Conservation (phyloP, 768 basidiomycete species). For the Serendipita sp. region DNA sequence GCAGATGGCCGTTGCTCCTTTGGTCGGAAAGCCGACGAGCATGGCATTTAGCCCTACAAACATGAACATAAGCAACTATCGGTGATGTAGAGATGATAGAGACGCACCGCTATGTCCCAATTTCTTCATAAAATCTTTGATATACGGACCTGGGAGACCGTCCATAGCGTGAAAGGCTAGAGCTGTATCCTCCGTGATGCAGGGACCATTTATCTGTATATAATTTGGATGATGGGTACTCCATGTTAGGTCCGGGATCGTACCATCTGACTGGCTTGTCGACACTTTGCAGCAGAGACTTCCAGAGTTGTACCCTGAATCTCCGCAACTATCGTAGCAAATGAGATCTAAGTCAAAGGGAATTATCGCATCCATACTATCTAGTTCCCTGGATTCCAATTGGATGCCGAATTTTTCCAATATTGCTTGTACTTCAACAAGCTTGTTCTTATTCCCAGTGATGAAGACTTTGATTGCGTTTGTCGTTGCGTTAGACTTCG, state of each 20-base stretch:
- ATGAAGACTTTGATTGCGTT: conserved; percentile 56
- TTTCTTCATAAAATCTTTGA: conserved; percentile 77
- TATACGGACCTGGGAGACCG: conserved; percentile 92
- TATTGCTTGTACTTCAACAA: conserved; percentile 77
- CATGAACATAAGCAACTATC: neutral
- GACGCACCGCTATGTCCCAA: conserved; percentile 68
- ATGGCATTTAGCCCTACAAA: conserved; percentile 60
- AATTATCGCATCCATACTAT: conserved; percentile 38
- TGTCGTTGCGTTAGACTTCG: neutral
- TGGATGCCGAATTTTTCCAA: conserved; percentile 49
- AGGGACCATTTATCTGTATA: conserved; percentile 33
- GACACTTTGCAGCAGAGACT: conserved; percentile 77
- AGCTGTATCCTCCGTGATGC: conserved; percentile 86
- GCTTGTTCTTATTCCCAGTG: conserved; percentile 87
- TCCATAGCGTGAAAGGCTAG: conserved; percentile 78
- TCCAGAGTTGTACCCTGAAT: conserved; percentile 87
- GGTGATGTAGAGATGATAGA: neutral
- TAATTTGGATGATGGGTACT: neutral
- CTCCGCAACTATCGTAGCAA: conserved; percentile 58
- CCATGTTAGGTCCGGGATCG: neutral
- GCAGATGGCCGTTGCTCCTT: conserved; percentile 76
- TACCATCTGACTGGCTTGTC: conserved; percentile 63
- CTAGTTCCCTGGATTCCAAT: conserved; percentile 62
- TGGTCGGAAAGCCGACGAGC: conserved; percentile 58
- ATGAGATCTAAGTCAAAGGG: neutral